Evolutionary conservation across 2,329 filamentous ascomycete species (phyloP).

Genomic region (Diaporthe sp.): DNA sequence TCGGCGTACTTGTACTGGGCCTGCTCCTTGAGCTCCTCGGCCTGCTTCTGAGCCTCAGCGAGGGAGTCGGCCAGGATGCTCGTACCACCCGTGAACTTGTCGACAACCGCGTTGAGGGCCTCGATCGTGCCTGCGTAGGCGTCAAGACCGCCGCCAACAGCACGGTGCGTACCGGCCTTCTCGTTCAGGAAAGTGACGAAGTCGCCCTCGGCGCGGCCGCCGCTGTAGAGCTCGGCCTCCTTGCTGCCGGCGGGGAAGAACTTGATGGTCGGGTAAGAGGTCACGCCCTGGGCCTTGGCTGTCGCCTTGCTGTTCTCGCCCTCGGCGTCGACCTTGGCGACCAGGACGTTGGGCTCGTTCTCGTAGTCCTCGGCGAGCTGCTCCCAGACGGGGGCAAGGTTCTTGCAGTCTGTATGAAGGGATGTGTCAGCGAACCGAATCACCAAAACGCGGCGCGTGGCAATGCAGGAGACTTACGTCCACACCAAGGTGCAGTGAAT

Average conservation of each 20-base stretch:
- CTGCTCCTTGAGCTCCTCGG: constrained; percentile 72
- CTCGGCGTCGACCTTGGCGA: constrained; percentile 97
- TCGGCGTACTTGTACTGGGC: constrained; percentile 82
- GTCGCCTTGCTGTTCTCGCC: constrained; percentile 85
- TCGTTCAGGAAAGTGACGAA: constrained; percentile 88
- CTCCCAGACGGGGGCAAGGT: constrained; percentile 91
- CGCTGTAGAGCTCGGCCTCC: constrained; percentile 77
- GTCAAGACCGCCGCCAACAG: constrained; percentile 84
- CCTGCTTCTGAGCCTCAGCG: constrained; percentile 79
- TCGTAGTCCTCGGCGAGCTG: constrained; percentile 84
- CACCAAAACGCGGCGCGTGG: background rate
- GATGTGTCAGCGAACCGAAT: constrained; percentile 34
- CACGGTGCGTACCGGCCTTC: constrained; percentile 88
- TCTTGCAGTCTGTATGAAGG: constrained; percentile 86
- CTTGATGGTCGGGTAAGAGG: constrained; percentile 96
- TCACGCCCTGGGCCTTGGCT: constrained; percentile 81
- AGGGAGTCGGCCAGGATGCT: constrained; percentile 72
- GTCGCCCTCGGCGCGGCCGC: constrained; percentile 81
- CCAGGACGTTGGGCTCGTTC: constrained; percentile 81
- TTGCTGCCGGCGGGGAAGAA: constrained; percentile 91
- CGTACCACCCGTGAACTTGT: constrained; percentile 75
- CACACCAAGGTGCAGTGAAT: constrained; percentile 98
- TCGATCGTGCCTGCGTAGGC: constrained; percentile 85
- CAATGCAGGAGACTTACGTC: constrained; percentile 75
- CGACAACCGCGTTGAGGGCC: constrained; percentile 80